Base-by-base conservation (phyloP, 495 filamentous ascomycete genomes). In the Penicillium bialowiezense region DNA sequence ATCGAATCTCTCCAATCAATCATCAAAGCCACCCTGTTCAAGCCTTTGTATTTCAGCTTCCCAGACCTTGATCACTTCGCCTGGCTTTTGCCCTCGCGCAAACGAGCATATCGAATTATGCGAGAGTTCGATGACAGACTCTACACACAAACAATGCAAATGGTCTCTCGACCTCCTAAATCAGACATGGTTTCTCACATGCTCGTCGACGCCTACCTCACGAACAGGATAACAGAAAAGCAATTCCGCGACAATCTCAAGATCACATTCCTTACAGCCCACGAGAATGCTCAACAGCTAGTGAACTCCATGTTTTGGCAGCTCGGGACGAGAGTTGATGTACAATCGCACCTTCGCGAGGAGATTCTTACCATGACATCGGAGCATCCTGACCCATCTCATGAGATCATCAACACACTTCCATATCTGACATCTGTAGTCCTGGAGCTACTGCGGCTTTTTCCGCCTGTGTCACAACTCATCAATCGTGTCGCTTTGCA, bases 31-130 rank as follows among this genome's bases (percentile, higher is more conserved):
- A 60, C 50, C 9, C 65, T 68, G 14, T 73, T 72, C 59, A 69
- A 68, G 32, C 70, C 69, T 1, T 44, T 70, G 6, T 72, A 55
- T 55, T 62, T 73, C 43, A 70, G 64, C 48, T 71, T 71, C 44
- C 70, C 70, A 2, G 55, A 65, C 15, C 59, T 70, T 0, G 68
- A 73, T 15, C 50, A 54, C 21, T 63, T 61, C 41, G 59, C 58
- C 4, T 42, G 31, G 18, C 18, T 64, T n/a, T 56, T 71, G 18
- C 50, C 21, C 10, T 61, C 55, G 4, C 63, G 69, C 14, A 50
- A 52, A 35, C 24, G 38, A 0, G 67, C 59, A 10, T 61, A 65
- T 18, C 18, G 19, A 5, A 58, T 64, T 4, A 67, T 72, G 38
- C 46, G 56, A 24, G 60, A 64, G 41, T 69, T 68, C 26, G 62